Percentiles rank a stretch among this genome's conserved stretches.
phyloP scores from a whole-genome alignment of 768 basidiomycete genomes.

The Pilatotrama ljubarskyi region DNA sequence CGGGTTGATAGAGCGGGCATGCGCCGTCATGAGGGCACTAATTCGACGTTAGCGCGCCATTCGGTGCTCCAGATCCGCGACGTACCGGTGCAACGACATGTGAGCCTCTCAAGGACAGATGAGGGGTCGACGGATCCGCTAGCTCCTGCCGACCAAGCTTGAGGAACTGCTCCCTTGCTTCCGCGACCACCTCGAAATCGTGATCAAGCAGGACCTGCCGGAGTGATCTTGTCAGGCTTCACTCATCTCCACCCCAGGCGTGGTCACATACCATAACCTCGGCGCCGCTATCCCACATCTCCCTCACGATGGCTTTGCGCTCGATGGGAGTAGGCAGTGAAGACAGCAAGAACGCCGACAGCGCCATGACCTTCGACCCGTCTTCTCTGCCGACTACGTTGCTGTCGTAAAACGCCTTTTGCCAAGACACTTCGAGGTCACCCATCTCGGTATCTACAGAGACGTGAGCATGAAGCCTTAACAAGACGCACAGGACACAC shows the following conservation, averaged over 20 bases:
- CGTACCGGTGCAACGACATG: slow-evolving; percentile 90
- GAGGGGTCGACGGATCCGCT: slow-evolving; percentile 44
- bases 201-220: slow-evolving; percentile 84
- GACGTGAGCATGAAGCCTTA: slow-evolving; percentile 12
- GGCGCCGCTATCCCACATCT: slow-evolving; percentile 93
- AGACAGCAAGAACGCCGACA: slow-evolving; percentile 88
- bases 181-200: slow-evolving; percentile 75
- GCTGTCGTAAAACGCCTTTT: slow-evolving; percentile 54
- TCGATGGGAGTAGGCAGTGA: slow-evolving; percentile 61
- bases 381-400: slow-evolving; percentile 42
- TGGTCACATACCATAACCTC: slow-evolving; percentile 62
- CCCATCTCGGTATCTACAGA: slow-evolving; percentile 51
- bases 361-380: slow-evolving; percentile 58
- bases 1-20: slow-evolving; percentile 75
- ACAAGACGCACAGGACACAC: slow-evolving; percentile 37
- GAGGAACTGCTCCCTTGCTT: slow-evolving; percentile 75
- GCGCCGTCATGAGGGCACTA: slow-evolving; percentile 89
- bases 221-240: not conserved
- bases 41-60: slow-evolving; percentile 14
- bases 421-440: slow-evolving; percentile 49
- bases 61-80: slow-evolving; percentile 14
- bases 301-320: slow-evolving; percentile 67
- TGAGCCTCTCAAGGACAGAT: slow-evolving; percentile 49
- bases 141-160: slow-evolving; percentile 58
- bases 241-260: not conserved